Conservation (phyloP, 495 filamentous ascomycete species). For the Podospora didyma region DNA sequence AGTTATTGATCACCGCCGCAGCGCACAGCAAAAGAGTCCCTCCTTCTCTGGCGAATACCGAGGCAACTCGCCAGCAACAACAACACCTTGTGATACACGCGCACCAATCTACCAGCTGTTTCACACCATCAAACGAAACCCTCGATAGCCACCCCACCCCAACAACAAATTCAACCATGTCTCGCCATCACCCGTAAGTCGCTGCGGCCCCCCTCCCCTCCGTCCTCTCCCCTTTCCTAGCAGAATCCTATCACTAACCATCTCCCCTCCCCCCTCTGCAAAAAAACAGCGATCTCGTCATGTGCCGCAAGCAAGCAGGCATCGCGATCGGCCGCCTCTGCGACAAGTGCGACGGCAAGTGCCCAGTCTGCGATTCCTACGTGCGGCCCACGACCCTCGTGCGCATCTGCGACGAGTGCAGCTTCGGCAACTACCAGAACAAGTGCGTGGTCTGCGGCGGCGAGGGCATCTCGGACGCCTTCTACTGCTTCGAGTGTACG, state of each 20-base stretch:
- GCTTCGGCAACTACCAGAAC: slow-evolving; percentile 99
- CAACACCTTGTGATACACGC: too few relatives aligned
- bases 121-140: too few relatives aligned
- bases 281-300: slow-evolving; percentile 79
- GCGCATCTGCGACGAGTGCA: slow-evolving; percentile 98
- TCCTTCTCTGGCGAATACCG: too few relatives aligned
- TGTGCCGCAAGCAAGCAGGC: slow-evolving; percentile 98
- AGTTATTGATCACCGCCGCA: neutral
- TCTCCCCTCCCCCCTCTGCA: too few relatives aligned
- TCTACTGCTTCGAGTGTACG: slow-evolving; percentile 99
- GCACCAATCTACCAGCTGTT: too few relatives aligned
- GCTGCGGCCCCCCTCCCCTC: too few relatives aligned
- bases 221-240: neutral
- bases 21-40: too few relatives aligned
- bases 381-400: slow-evolving; percentile 96
- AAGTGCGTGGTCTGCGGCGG: slow-evolving; percentile 99
- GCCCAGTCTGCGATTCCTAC: slow-evolving; percentile 97
- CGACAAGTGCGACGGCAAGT: slow-evolving; percentile 99
- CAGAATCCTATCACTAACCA: slow-evolving; percentile 1
- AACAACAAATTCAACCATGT: slow-evolving; percentile 20
- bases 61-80: too few relatives aligned
- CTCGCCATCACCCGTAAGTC: slow-evolving; percentile 36
- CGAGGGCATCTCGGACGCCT: slow-evolving; percentile 98
- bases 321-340: slow-evolving; percentile 98
- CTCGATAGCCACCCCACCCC: too few relatives aligned